These are phyloP conservation scores for Diaporthe ilicicola DNA, from an alignment of 2,329 filamentous ascomycete species.

Conservation along the genomic window DNA sequence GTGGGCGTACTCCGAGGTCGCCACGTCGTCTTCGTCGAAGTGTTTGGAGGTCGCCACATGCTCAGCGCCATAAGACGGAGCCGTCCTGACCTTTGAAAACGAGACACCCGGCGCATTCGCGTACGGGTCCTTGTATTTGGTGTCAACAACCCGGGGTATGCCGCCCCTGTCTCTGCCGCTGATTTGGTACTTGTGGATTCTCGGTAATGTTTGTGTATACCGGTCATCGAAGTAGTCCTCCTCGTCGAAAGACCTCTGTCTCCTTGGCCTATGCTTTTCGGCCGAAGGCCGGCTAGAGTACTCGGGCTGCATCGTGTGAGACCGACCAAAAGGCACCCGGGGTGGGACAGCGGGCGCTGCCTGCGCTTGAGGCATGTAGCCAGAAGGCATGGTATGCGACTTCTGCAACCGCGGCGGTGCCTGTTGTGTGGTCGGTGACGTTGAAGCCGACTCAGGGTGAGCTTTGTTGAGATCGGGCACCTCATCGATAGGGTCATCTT, in stretches of 20 bases:
- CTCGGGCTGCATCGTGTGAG: slow-evolving; percentile 36
- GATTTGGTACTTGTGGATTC: neutral
- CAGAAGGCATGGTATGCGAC: slow-evolving; percentile 37
- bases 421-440: slow-evolving; percentile 33
- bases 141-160: slow-evolving; percentile 16
- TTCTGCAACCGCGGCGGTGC: slow-evolving; percentile 39
- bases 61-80: slow-evolving; percentile 31
- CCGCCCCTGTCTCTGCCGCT: slow-evolving; percentile 18
- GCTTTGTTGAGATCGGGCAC: slow-evolving; percentile 2
- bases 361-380: slow-evolving; percentile 30
- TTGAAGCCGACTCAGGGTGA: slow-evolving; percentile 31
- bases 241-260: slow-evolving; percentile 34
- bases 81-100: slow-evolving; percentile 35
- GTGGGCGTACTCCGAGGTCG: slow-evolving; percentile 30
- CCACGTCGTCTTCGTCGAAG: slow-evolving; percentile 35
- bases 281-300: slow-evolving; percentile 16
- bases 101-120: neutral
- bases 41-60: slow-evolving; percentile 35
- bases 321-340: slow-evolving; percentile 32
- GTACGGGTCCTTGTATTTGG: slow-evolving; percentile 27
- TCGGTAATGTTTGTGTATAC: neutral
- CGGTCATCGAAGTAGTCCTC: slow-evolving; percentile 23
- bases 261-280: slow-evolving; percentile 29
- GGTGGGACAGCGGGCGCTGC: slow-evolving; percentile 21
- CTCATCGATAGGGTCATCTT: slow-evolving; percentile 20